phyloP scores from a whole-genome alignment of 1,284 basidiomycete species.

The Ustilago crameri region DNA sequence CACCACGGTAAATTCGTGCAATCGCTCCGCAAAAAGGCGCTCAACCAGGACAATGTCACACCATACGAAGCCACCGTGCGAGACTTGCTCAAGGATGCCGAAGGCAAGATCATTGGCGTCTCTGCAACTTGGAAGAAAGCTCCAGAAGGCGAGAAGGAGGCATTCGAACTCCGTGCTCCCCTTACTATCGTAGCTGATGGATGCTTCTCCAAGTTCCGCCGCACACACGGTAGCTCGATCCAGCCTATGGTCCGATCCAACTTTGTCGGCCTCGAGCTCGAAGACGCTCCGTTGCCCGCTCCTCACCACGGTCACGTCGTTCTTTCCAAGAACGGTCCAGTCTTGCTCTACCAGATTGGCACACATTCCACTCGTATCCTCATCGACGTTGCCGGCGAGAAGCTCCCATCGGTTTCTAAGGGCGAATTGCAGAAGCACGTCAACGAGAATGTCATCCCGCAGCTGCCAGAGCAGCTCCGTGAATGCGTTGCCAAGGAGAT shows the following conservation, averaged over 20 bases:
- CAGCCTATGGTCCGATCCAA: constrained; percentile 75
- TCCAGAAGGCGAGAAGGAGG: constrained; percentile 14
- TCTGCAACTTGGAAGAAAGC: constrained; percentile 47
- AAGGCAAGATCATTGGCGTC: constrained; percentile 53
- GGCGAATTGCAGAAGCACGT: constrained; percentile 69
- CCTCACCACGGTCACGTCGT: constrained; percentile 88
- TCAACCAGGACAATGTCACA: constrained; percentile 62
- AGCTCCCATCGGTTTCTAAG: constrained; percentile 80
- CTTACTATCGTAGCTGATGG: constrained; percentile 92
- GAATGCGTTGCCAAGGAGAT: constrained; percentile 53
- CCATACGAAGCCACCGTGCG: constrained; percentile 57
- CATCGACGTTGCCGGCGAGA: constrained; percentile 83
- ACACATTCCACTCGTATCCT: constrained; percentile 85
- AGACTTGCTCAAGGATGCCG: constrained; percentile 51
- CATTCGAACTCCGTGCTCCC: constrained; percentile 73
- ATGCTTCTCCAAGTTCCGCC: constrained; percentile 87
- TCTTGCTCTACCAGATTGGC: constrained; percentile 88
- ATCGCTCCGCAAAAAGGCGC: constrained; percentile 78
- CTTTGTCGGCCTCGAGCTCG: constrained; percentile 83
- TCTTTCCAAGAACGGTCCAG: constrained; percentile 78
- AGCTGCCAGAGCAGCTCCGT: constrained; percentile 61
- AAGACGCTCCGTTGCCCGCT: constrained; percentile 80
- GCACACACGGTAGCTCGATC: constrained; percentile 70
- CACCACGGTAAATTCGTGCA: constrained; percentile 95
- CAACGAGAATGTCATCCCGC: constrained; percentile 57